phyloP scores from a whole-genome alignment of 2,329 filamentous ascomycete genomes.

The Monilinia laxa region DNA sequence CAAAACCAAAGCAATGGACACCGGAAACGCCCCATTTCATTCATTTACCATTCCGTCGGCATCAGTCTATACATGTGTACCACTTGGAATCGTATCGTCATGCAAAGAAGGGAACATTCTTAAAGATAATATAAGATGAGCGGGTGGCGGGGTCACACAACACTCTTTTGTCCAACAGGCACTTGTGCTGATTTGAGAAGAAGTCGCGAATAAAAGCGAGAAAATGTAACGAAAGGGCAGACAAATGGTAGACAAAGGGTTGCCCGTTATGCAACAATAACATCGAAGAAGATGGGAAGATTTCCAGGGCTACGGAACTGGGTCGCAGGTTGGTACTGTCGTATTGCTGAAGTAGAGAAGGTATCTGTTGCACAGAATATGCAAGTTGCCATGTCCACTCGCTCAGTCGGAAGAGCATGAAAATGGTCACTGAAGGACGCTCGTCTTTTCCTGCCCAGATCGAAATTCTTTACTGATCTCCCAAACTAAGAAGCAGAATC shows the following conservation, averaged over 20 bases:
- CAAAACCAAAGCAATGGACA: constrained; percentile 1
- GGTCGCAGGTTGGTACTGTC: constrained; percentile 16
- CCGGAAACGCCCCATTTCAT: constrained; percentile 1
- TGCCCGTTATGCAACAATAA: constrained; percentile 16
- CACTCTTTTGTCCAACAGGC: constrained; percentile 1
- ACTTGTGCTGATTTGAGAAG: constrained; percentile 6
- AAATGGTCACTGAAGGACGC: constrained; percentile 4
- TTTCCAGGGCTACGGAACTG: constrained; percentile 20
- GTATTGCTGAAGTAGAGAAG: constrained; percentile 12
- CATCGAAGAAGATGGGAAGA: constrained; percentile 10
- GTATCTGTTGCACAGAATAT: constrained; percentile 14
- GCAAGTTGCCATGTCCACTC: constrained; percentile 10
- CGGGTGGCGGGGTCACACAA: constrained; percentile 1
- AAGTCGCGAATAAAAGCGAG: constrained; percentile 6
- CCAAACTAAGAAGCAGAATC: neutral
- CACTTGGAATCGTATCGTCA: constrained; percentile 18
- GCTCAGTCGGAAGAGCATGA: constrained; percentile 3
- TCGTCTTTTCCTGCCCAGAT: neutral
- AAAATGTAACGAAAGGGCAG: neutral
- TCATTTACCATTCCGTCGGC: constrained; percentile 19
- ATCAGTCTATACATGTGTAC: constrained; percentile 9
- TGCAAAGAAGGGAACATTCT: neutral
- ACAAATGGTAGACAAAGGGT: neutral
- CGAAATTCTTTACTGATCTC: neutral
- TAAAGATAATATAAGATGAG: neutral